Base-by-base conservation (phyloP, 1,139 yeast species). In the Saccharomyces pastorianus region DNA sequence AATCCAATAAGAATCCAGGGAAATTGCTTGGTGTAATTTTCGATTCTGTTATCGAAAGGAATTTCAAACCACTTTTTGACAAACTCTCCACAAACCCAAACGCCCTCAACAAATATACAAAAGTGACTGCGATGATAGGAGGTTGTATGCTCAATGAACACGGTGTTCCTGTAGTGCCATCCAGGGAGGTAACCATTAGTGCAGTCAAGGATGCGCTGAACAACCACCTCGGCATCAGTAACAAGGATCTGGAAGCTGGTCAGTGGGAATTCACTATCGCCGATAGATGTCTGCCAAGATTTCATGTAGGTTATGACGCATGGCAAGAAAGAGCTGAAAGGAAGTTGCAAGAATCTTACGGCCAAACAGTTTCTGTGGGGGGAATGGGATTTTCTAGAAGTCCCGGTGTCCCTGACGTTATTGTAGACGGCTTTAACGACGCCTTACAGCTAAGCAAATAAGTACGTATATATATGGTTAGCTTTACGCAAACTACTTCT, bases 371-470 rank as follows among this genome's bases (percentile, higher is more conserved):
- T 2, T 78, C 84, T 1, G 65, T 87, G 8, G 90, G 95, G 25
- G 98, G 97, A 0, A 88, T 86, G 81, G 81, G 89, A 2, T 85
- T 85, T 68, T 88, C 90, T 11, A 79, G 79, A 47, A 95, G 96
- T 0, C 82, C 88, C 1, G 97, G 97, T 0, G 91, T 91, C 0
- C 96, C 96, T 1, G 96, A 90, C 69, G 86, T 93, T 61, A 85
- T 88, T 1, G 70, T 79, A 44, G 82, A 83, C 63, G 80, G 87
- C 6, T 76, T 86, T 53, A 77, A 76, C 51, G 81, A 76, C 54
- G 95, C 93, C 44, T 20, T 38, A 9, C 44, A 38, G 20, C 44
- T 38, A 13, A 11, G 44, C 25, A 17, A 38, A 38, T 38, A 38
- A 38, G 26, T 38, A 38, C 44, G 2, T 38, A 38, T 17, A 38